Base-by-base conservation (phyloP, 2,329 filamentous ascomycete species). In the Verruconis gallopava region DNA sequence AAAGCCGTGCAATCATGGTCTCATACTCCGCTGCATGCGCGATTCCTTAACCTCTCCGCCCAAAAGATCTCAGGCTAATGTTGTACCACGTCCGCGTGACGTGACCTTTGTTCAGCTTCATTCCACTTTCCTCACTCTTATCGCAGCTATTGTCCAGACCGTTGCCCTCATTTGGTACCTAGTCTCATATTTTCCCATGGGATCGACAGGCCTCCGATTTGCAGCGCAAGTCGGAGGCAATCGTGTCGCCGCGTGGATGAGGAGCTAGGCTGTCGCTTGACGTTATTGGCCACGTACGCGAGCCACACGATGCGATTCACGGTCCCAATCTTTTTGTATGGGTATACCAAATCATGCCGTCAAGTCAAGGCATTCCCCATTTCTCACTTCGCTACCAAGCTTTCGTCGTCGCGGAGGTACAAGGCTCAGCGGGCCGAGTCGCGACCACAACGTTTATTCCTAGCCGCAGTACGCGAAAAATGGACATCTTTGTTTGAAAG, bases 171-270 rank as follows among this genome's bases (percentile, higher is more conserved):
- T 85, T 37, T 96, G 89, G 89, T 96, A 96, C 64, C 71, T 95
- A 37, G 79, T 96, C 61, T 93, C 85, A 64, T 98, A 98, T 62
- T 96, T 96, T 55, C 91, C 91, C 19, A 94, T 96, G 88, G 91
- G 91, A 32, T 84, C 83, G 44, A 83, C 80, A 43, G 85, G 91
- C 33, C 66, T 98, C 50, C 80, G 89, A 46, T 76, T 94, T 50
- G 86, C 86, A 44, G 85, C 86, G 34, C 78, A 77, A 3, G 91
- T 94, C 56, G 91, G 89, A 17, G 84, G 81, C 15, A 80, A 79
- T 56, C 75, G 88, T 55, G 83, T 93, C 28, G 75, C 85, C 4
- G 75, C 86, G 41, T 96, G 89, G 91, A 80, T 95, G 75, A 79
- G 75, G 37, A 79, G 82, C 45, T 94, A 25, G 4, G 25, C n/a